Evolutionary conservation across 768 basidiomycete species (phyloP).

Genomic region (Macrolepiota albuminosa): DNA sequence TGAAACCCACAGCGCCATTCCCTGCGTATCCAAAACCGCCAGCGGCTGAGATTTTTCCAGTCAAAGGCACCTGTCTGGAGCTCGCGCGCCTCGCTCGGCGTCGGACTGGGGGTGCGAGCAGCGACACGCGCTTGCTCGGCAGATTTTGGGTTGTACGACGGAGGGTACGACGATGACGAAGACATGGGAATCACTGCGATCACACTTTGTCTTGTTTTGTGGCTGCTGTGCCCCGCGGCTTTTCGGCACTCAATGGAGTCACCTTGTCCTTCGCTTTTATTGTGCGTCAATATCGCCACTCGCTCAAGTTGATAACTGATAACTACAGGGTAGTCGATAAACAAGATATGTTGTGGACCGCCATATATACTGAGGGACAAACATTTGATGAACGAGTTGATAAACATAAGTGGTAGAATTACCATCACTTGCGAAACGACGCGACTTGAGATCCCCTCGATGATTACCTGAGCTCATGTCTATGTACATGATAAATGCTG

Average conservation of each 20-base stretch:
- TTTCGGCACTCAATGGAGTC: no score
- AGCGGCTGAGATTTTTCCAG: conserved; percentile 37
- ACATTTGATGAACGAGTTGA: no score
- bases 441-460: no score
- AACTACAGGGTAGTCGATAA: not conserved
- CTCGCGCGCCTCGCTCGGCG: conserved; percentile 52
- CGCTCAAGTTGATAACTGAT: not conserved
- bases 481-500: no score
- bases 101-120: conserved; percentile 55
- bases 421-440: no score
- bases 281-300: not conserved
- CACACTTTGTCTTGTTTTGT: not conserved
- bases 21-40: conserved; percentile 49
- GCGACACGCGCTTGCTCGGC: conserved; percentile 15
- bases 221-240: not conserved
- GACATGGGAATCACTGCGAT: not conserved
- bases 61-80: conserved; percentile 40
- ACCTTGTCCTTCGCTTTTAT: no score
- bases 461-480: no score
- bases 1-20: conserved; percentile 51
- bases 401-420: no score
- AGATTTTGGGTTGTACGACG: conserved; percentile 12
- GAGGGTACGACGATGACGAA: not conserved
- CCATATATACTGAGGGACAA: no score
- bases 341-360: not conserved